A percentile compares a stretch with the other conserved stretches of the same genome.
Conservation (phyloP, 2,329 filamentous ascomycete species). For the Periconia macrospinosa region DNA sequence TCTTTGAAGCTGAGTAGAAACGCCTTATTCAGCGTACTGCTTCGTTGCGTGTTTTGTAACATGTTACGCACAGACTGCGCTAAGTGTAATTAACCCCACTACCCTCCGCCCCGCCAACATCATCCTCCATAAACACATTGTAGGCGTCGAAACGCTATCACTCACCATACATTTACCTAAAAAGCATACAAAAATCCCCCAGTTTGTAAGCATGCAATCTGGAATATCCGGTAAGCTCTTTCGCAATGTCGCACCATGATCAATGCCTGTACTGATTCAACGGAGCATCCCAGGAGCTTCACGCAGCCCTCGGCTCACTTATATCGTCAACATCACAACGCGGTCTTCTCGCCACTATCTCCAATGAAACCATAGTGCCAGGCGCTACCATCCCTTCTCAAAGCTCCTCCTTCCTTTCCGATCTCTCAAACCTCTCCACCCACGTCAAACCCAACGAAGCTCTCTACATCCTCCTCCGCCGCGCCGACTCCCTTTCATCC, state of each 20-base stretch:
- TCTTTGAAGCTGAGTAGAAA: no score
- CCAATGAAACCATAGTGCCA: constrained; percentile 67
- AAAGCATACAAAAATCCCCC: not conserved
- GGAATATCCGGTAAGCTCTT: constrained; percentile 67
- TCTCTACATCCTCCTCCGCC: constrained; percentile 74
- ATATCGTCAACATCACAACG: constrained; percentile 65
- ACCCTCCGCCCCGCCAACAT: no score
- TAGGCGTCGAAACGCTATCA: no score
- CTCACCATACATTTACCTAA: not conserved
- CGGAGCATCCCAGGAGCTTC: constrained; percentile 72
- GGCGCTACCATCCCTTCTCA: constrained; percentile 55
- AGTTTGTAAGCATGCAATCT: constrained; percentile 67
- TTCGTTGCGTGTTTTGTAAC: no score
- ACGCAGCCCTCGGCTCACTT: constrained; percentile 71
- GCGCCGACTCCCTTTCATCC: constrained; percentile 55
- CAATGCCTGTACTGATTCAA: constrained; percentile 13
- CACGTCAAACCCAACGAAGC: constrained; percentile 69
- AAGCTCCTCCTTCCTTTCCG: constrained; percentile 62
- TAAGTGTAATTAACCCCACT: no score
- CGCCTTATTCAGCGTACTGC: no score
- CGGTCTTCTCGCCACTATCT: constrained; percentile 71
- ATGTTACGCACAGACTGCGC: no score
- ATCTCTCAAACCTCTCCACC: constrained; percentile 64
- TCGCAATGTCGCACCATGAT: not conserved
- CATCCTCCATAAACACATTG: no score